Conservation (phyloP, 257 asterid species). For the Anisodus tanguticus region DNA sequence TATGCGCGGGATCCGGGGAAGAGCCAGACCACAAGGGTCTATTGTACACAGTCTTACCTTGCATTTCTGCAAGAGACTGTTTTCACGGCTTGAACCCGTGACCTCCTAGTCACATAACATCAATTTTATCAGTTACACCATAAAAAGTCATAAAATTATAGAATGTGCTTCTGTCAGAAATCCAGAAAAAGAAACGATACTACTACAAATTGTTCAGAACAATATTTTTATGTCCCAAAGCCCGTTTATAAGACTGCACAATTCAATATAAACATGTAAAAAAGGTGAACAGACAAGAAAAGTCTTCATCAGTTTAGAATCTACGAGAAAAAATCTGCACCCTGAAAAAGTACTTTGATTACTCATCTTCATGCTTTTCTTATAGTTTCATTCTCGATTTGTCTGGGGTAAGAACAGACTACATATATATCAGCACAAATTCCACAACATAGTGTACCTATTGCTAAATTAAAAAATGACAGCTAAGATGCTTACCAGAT, state of each 20-base stretch:
- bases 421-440: slow-evolving; percentile 18
- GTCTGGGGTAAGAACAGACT: neutral
- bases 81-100: too few relatives aligned
- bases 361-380: neutral
- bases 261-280: neutral
- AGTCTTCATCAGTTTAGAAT: neutral
- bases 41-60: too few relatives aligned
- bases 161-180: too few relatives aligned
- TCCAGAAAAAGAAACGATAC: neutral
- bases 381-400: neutral
- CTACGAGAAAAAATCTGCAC: neutral
- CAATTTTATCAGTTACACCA: too few relatives aligned
- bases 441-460: slow-evolving; percentile 11
- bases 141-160: too few relatives aligned
- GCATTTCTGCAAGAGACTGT: too few relatives aligned
- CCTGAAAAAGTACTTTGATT: neutral
- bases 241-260: neutral
- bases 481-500: slow-evolving; percentile 59
- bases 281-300: neutral
- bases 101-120: too few relatives aligned
- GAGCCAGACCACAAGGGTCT: too few relatives aligned
- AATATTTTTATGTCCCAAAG: neutral
- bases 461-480: neutral
- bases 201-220: neutral
- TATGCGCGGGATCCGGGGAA: too few relatives aligned